Percentiles rank a stretch among this genome's conserved stretches.
Evolutionary conservation across 1,284 basidiomycete genomes (phyloP).

Genomic region (Ganoderma sinense): DNA sequence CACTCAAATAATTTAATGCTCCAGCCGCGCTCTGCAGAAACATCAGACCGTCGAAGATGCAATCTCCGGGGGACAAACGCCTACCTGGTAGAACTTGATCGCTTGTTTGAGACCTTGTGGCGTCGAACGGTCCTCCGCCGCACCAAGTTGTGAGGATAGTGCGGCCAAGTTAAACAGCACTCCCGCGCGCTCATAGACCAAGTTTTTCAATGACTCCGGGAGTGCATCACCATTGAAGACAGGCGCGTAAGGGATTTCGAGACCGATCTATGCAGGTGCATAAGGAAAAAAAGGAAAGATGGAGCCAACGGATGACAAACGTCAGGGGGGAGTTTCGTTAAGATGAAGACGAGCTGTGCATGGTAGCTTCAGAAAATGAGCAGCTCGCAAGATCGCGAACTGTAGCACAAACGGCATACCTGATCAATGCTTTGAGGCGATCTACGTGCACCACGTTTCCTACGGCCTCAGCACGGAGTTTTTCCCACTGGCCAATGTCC

Average conservation of each 20-base stretch:
- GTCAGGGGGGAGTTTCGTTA: conserved; percentile 76
- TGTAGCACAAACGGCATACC: conserved; percentile 15
- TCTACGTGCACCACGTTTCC: conserved; percentile 66
- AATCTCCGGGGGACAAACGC: conserved; percentile 26
- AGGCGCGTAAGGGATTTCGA: conserved; percentile 80
- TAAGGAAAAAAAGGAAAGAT: not conserved
- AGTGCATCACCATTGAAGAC: conserved; percentile 66
- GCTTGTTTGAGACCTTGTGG: conserved; percentile 84
- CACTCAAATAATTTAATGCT: conserved; percentile 69
- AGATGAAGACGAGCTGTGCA: conserved; percentile 84
- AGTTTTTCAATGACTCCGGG: conserved; percentile 72
- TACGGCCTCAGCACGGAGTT: conserved; percentile 70
- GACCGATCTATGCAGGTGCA: conserved; percentile 65
- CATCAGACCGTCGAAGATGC: not conserved
- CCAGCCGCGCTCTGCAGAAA: conserved; percentile 77
- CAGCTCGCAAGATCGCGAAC: conserved; percentile 10
- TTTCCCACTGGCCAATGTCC: conserved; percentile 80
- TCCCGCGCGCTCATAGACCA: conserved; percentile 81
- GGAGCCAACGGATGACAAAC: conserved; percentile 46
- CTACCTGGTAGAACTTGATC: conserved; percentile 75
- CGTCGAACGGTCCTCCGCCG: conserved; percentile 71
- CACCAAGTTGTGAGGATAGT: conserved; percentile 78
- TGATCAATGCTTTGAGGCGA: conserved; percentile 50
- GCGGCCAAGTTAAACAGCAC: conserved; percentile 88
- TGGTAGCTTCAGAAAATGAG: conserved; percentile 71